Percentiles rank a stretch among this genome's conserved stretches.
Conservation (phyloP, 2,329 filamentous ascomycete genomes). For the Colletotrichum simmondsii region DNA sequence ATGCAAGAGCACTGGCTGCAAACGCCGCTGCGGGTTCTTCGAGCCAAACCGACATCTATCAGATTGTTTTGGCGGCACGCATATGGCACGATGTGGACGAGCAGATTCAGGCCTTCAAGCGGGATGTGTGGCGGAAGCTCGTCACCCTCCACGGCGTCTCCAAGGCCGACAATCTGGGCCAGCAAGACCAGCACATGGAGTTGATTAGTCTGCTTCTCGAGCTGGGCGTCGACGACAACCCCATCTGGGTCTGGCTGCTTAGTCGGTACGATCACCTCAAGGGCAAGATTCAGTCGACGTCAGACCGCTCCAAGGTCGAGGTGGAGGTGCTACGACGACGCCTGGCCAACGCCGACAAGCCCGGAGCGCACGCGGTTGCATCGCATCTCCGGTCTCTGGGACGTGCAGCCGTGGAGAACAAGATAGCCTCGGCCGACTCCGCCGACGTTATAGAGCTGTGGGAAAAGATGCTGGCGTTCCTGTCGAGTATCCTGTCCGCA, state of each 20-base stretch:
- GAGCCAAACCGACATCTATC: slow-evolving; percentile 83
- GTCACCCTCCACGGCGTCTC: slow-evolving; percentile 72
- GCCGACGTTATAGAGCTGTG: slow-evolving; percentile 88
- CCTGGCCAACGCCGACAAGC: slow-evolving; percentile 79
- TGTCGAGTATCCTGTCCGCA: slow-evolving; percentile 79
- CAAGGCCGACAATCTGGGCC: slow-evolving; percentile 57
- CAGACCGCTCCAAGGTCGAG: slow-evolving; percentile 89
- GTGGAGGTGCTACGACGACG: slow-evolving; percentile 90
- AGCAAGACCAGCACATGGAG: slow-evolving; percentile 89
- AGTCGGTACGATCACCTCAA: slow-evolving; percentile 92
- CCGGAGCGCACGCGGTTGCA: slow-evolving; percentile 75
- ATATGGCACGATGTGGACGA: slow-evolving; percentile 96
- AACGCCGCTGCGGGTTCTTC: slow-evolving; percentile 65
- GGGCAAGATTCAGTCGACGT: slow-evolving; percentile 81
- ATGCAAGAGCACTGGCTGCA: slow-evolving; percentile 75
- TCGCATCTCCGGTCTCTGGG: slow-evolving; percentile 80
- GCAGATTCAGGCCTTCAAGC: slow-evolving; percentile 87
- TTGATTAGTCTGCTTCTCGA: slow-evolving; percentile 91
- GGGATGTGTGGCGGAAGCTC: slow-evolving; percentile 87
- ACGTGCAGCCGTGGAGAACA: slow-evolving; percentile 72
- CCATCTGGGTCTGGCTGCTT: slow-evolving; percentile 94
- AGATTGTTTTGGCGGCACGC: slow-evolving; percentile 86
- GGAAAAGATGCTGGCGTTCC: slow-evolving; percentile 84
- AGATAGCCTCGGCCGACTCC: slow-evolving; percentile 76
- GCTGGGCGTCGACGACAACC: slow-evolving; percentile 93